Evolutionary conservation across 495 filamentous ascomycete genomes (phyloP).

Genomic region (Stereocaulon alpinum): DNA sequence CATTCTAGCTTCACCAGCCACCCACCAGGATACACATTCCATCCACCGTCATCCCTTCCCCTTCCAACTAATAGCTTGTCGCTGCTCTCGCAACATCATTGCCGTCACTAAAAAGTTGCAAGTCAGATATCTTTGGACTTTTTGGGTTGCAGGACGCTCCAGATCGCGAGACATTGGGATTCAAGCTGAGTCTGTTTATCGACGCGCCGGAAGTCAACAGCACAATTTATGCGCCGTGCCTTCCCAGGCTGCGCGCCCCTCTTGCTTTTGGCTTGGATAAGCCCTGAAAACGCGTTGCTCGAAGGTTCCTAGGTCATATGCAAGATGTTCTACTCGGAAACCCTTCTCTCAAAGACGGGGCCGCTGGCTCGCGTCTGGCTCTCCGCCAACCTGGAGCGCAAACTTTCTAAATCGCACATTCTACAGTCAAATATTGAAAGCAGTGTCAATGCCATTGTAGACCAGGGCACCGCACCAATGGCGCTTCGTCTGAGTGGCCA

Average conservation of each 20-base stretch:
- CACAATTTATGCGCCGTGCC: constrained; percentile 23
- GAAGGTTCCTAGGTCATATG: constrained; percentile 13
- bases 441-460: constrained; percentile 89
- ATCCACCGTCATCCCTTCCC: background rate
- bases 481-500: constrained; percentile 89
- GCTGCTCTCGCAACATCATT: background rate
- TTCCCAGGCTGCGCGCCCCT: constrained; percentile 26
- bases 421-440: constrained; percentile 84
- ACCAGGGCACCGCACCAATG: constrained; percentile 88
- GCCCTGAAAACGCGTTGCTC: constrained; percentile 13
- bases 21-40: background rate
- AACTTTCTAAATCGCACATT: constrained; percentile 90
- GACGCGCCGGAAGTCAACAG: constrained; percentile 23
- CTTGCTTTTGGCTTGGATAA: constrained; percentile 9
- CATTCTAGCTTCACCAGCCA: background rate
- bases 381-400: constrained; percentile 93
- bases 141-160: background rate
- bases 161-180: background rate
- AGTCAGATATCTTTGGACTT: background rate
- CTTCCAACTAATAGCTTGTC: background rate
- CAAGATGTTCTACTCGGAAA: constrained; percentile 97
- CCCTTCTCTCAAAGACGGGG: constrained; percentile 90
- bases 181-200: constrained; percentile 8
- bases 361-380: constrained; percentile 94
- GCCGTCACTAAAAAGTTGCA: background rate